A percentile compares a stretch with the other conserved stretches of the same genome.
Evolutionary conservation across 2,329 filamentous ascomycete species (phyloP).

Genomic region (Cytospora leucostoma): DNA sequence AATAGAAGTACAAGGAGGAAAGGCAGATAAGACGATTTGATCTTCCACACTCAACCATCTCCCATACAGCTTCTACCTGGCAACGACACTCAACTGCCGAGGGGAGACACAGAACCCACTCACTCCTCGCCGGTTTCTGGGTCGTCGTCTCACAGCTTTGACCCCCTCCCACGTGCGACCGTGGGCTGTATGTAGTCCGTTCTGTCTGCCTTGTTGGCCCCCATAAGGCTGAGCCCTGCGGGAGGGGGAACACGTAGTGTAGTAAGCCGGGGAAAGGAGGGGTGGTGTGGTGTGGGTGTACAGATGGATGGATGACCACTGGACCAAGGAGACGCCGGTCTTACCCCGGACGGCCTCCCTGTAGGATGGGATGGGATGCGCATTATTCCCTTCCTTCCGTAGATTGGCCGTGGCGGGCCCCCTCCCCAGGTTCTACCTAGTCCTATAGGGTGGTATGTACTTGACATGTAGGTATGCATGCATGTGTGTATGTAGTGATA

Average conservation of each 20-base stretch:
- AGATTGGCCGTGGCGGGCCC: no score
- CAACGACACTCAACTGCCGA: not conserved
- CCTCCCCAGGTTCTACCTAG: no score
- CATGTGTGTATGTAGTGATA: no score
- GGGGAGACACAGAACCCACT: not conserved
- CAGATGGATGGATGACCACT: no score
- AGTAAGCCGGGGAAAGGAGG: not conserved
- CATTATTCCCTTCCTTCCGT: no score
- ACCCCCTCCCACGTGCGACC: not conserved
- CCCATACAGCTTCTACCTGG: not conserved
- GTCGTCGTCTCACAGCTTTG: not conserved
- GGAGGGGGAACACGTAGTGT: not conserved
- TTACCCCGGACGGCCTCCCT: no score
- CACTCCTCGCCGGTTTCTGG: not conserved
- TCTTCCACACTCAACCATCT: not conserved
- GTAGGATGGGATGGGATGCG: no score
- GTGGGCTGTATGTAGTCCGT: not conserved
- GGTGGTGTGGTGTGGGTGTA: not conserved
- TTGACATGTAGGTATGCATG: no score
- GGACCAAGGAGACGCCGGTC: no score
- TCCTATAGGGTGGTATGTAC: no score
- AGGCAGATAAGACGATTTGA: not conserved
- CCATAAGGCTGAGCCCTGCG: constrained; percentile 13
- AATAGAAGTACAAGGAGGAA: not conserved
- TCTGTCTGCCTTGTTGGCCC: constrained; percentile 9